Conservation (phyloP, 2,329 filamentous ascomycete species). For the Trichoderma brevicompactum region DNA sequence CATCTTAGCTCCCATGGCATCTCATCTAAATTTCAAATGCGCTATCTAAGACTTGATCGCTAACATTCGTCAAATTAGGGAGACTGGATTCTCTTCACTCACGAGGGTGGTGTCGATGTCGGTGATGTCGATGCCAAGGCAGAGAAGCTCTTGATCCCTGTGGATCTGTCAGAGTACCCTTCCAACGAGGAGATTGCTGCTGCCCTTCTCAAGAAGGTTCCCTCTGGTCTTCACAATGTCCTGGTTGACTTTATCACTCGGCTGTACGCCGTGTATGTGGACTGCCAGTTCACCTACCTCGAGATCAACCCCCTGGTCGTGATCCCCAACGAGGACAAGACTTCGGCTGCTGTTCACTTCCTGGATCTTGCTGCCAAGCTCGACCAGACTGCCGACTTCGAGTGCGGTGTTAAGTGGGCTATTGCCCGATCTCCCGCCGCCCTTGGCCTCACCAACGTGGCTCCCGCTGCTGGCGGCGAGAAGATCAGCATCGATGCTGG, state of each 20-base stretch:
- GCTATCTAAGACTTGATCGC: constrained; percentile 20
- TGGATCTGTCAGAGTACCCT: constrained; percentile 91
- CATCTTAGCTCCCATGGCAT: neutral
- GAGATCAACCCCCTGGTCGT: constrained; percentile 99
- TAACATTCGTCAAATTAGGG: constrained; percentile 63
- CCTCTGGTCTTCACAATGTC: constrained; percentile 94
- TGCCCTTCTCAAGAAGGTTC: constrained; percentile 87
- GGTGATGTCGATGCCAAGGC: constrained; percentile 99
- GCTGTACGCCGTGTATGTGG: constrained; percentile 97
- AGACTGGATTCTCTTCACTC: constrained; percentile 99
- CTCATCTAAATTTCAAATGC: neutral
- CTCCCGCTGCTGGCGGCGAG: constrained; percentile 60
- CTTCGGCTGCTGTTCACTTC: constrained; percentile 95
- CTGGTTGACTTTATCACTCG: constrained; percentile 98
- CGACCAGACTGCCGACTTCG: constrained; percentile 98
- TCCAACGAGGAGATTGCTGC: constrained; percentile 92
- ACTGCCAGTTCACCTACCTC: constrained; percentile 99
- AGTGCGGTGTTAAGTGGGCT: constrained; percentile 99
- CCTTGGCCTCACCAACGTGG: constrained; percentile 76
- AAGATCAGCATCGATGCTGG: constrained; percentile 95
- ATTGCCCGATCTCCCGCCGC: constrained; percentile 89
- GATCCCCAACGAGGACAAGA: constrained; percentile 90
- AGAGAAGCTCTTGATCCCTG: constrained; percentile 96
- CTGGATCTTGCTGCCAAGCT: constrained; percentile 98
- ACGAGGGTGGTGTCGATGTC: constrained; percentile 99